Base-by-base conservation (phyloP, 345 rosid species). In the Arabis alpina region DNA sequence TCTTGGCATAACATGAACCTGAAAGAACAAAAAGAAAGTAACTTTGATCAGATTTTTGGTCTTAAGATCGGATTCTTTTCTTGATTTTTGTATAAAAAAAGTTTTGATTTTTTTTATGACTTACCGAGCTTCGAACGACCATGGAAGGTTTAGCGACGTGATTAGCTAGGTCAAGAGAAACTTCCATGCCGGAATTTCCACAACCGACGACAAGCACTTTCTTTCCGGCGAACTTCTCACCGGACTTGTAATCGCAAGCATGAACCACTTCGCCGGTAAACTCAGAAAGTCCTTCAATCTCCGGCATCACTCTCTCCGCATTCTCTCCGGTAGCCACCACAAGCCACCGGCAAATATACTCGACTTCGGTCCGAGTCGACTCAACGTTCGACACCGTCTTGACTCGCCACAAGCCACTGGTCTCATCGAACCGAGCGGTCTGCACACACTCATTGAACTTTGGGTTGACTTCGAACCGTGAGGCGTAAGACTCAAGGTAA, bases 311-410 rank as follows among this genome's bases (percentile, higher is more conserved):
- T 16, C 85, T 36, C 83, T 88, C 97, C 1, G 99, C 97, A 76
- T 94, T 91, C 76, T 91, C 97, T 1, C 99, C 97, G 0, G 99
- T 94, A 13, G 97, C 99, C 72, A 91, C 97, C 66, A 94, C 96
- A 1, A 94, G 90, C 97, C 97, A 94, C 57, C 83, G 76, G 85
- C 96, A 91, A 47, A 89, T 75, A 84, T 91, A 94, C 85, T 85
- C 96, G 3, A 85, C 79, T 80, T 94, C 99, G 0, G 79, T 42
- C 52, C 57, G 75, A 64, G 53, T 59, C 39, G 81, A 75, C 63
- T 86, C 83, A 5, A 30, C 28, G 1, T 77, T 23, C 13, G 91
- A 80, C 9, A 72, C 77, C 16, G 96, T 84, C 80, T 68, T 85
- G 53, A 91, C 97, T 74, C 86, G 70, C 99, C 99, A 94, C 42